A percentile compares a stretch with the other conserved stretches of the same genome.
These are phyloP conservation scores for Podaxis rugospora DNA, from an alignment of 768 basidiomycete species.

Conservation along the genomic window DNA sequence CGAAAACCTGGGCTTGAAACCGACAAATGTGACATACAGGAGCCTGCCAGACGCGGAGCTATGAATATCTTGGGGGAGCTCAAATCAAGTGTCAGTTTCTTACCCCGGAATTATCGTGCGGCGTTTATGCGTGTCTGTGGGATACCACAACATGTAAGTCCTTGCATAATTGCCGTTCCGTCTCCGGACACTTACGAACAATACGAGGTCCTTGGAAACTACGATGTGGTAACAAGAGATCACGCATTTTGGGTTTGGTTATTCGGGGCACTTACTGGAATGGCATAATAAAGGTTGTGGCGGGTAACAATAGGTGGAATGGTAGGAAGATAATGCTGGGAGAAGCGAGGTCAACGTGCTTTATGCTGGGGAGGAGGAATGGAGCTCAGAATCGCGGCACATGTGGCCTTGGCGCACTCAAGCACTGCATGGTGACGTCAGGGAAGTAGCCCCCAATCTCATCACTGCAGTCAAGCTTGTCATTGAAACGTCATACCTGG, in stretches of 20 bases:
- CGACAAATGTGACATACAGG: conserved; percentile 31
- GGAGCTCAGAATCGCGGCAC: not conserved
- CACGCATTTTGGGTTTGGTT: conserved; percentile 9
- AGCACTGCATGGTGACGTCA: not conserved
- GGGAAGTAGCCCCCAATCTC: not conserved
- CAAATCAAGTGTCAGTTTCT: not conserved
- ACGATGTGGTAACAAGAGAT: not conserved
- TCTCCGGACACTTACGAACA: conserved; percentile 15
- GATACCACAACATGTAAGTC: not conserved
- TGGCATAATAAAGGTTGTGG: conserved; percentile 12
- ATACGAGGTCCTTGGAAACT: conserved; percentile 24
- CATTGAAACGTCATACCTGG: not conserved
- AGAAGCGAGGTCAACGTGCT: not conserved
- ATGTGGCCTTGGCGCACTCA: not conserved
- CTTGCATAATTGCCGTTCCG: not conserved
- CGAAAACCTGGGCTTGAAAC: conserved; percentile 26
- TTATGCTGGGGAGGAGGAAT: not conserved
- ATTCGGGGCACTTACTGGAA: conserved; percentile 4
- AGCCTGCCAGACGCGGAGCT: conserved; percentile 17
- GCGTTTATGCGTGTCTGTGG: conserved; percentile 24
- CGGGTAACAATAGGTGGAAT: not conserved
- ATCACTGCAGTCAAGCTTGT: not conserved
- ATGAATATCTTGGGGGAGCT: not conserved
- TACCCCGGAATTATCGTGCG: conserved; percentile 30
- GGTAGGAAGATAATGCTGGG: not conserved